Conservation (phyloP, 169 alveolate species). For the Plasmodium relictum region DNA sequence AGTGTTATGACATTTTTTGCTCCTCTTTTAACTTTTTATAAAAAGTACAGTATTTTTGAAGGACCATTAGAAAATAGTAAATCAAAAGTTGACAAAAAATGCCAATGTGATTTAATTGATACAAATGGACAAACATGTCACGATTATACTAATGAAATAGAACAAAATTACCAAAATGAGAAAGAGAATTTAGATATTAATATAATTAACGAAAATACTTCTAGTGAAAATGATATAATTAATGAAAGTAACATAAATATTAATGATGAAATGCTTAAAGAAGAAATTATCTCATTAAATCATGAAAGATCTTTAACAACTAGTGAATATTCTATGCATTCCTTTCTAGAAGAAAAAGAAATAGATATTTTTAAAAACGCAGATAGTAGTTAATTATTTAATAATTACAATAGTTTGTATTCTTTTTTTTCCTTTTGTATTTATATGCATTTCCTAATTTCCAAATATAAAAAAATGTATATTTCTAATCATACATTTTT, state of each 20-base stretch:
- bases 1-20: constrained; percentile 59
- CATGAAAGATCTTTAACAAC: constrained; percentile 21
- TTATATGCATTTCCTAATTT: background rate
- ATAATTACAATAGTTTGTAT: background rate
- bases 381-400: background rate
- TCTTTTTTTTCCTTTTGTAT: background rate
- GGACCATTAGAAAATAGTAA: constrained; percentile 15
- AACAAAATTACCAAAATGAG: background rate
- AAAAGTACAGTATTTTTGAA: constrained; percentile 37
- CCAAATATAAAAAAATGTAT: constrained; percentile 1
- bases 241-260: constrained; percentile 16
- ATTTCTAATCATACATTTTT: background rate
- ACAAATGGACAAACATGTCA: constrained; percentile 26
- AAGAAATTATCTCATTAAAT: constrained; percentile 30
- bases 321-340: constrained; percentile 28
- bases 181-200: background rate
- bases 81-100: constrained; percentile 38
- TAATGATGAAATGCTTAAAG: constrained; percentile 22
- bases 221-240: constrained; percentile 18
- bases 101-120: constrained; percentile 48
- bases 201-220: constrained; percentile 16
- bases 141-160: background rate
- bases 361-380: constrained; percentile 17
- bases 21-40: constrained; percentile 58
- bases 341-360: constrained; percentile 48